Conservation (phyloP, 306 rosid species). For the Prunus fruticosa region DNA sequence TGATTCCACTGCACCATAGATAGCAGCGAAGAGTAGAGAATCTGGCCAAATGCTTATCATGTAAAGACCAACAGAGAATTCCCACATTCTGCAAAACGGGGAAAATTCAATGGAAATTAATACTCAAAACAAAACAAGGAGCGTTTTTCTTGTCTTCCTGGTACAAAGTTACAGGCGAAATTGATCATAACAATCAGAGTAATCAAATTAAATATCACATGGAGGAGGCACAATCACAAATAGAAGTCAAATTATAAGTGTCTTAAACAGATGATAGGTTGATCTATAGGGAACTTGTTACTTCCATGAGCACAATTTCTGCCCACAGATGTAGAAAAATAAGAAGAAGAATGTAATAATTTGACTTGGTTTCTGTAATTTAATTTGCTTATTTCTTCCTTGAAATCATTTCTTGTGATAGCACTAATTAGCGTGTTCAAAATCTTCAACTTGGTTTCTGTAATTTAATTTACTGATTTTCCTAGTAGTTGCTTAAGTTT, state of each 20-base stretch:
- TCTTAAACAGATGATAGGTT: neutral
- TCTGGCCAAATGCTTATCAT: constrained; percentile 93
- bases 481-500: neutral
- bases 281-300: too few relatives aligned
- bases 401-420: neutral
- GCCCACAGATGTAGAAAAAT: too few relatives aligned
- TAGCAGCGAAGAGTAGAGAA: constrained; percentile 75
- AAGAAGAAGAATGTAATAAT: too few relatives aligned
- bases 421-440: neutral
- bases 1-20: constrained; percentile 84
- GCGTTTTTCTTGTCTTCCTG: neutral
- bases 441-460: neutral
- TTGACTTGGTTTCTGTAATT: too few relatives aligned
- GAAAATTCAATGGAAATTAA: neutral
- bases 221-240: neutral
- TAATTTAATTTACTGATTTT: neutral
- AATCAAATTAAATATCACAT: neutral
- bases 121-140: neutral
- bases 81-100: constrained; percentile 77
- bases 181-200: neutral
- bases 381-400: neutral
- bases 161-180: neutral
- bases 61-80: constrained; percentile 88
- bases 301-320: too few relatives aligned
- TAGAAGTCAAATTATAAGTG: neutral